phyloP scores from a whole-genome alignment of 192 early-diverging fungal species.

The Umbelopsis vinacea region DNA sequence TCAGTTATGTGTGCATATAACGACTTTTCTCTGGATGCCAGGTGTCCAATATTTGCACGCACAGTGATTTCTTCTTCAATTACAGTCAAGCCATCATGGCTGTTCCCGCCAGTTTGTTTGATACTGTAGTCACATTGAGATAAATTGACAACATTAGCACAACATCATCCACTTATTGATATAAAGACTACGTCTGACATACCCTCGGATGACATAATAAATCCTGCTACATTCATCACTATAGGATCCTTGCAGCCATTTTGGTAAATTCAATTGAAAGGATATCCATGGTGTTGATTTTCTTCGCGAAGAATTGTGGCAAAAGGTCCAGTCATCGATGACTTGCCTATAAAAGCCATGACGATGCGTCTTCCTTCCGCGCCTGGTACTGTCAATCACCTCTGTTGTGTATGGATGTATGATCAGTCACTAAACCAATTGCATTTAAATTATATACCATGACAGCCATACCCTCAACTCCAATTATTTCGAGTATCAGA shows the following conservation, averaged over 20 bases:
- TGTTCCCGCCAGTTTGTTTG: neutral
- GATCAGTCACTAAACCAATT: neutral
- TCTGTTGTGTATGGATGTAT: neutral
- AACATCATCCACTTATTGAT: too few species aligned
- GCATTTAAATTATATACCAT: neutral
- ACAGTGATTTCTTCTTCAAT: neutral
- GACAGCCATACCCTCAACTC: neutral
- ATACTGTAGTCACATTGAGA: neutral
- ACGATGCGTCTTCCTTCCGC: neutral
- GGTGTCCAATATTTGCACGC: neutral
- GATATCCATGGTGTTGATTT: neutral
- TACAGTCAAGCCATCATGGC: neutral
- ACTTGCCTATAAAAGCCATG: neutral
- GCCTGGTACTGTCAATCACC: neutral
- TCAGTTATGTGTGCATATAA: neutral
- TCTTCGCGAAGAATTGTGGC: neutral
- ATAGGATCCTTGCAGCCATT: neutral
- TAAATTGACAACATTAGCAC: neutral
- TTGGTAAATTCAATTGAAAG: neutral
- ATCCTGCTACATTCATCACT: neutral
- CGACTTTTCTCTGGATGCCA: neutral
- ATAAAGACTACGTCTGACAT: neutral
- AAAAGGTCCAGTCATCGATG: neutral
- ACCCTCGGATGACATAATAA: slow-evolving; percentile 6
- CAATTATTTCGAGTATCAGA: neutral